These are phyloP conservation scores for Fusarium marasasianum DNA, from an alignment of 2,329 filamentous ascomycete species.

Conservation along the genomic window DNA sequence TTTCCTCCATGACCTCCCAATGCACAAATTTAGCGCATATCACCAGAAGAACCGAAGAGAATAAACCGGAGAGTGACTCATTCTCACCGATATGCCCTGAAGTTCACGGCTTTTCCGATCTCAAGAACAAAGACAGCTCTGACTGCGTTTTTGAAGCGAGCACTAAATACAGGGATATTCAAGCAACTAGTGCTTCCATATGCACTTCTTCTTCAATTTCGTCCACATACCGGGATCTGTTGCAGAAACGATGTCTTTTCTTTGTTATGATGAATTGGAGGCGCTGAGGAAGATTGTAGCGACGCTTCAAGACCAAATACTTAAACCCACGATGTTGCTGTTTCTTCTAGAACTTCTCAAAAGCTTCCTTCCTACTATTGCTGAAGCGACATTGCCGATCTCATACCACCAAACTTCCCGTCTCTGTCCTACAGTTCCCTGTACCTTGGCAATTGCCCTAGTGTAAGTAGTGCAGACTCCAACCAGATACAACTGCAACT, in stretches of 20 bases:
- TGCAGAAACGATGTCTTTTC: not conserved
- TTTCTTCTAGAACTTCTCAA: not conserved
- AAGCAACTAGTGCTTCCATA: not conserved
- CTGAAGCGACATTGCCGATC: rapidly evolving
- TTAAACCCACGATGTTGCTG: not conserved
- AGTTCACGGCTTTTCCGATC: rapidly evolving
- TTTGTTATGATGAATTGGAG: not conserved
- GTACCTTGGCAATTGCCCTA: not conserved
- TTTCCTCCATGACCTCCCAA: rapidly evolving
- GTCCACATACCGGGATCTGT: not conserved
- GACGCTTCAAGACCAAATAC: not conserved
- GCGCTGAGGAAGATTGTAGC: not conserved
- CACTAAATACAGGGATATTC: rapidly evolving
- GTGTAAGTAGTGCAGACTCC: not conserved
- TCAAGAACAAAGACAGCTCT: not conserved
- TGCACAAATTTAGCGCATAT: rapidly evolving
- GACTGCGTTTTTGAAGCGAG: rapidly evolving
- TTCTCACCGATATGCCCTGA: not conserved
- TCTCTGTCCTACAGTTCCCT: too few relatives aligned
- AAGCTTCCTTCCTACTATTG: not conserved
- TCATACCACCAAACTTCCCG: not conserved
- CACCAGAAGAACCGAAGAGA: not conserved
- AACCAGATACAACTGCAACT: not conserved
- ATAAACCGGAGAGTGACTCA: not conserved
- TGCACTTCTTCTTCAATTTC: rapidly evolving